A percentile compares a stretch with the other conserved stretches of the same genome.
phyloP scores from a whole-genome alignment of 75 land plant species.

The Isoetes taiwanensis region DNA sequence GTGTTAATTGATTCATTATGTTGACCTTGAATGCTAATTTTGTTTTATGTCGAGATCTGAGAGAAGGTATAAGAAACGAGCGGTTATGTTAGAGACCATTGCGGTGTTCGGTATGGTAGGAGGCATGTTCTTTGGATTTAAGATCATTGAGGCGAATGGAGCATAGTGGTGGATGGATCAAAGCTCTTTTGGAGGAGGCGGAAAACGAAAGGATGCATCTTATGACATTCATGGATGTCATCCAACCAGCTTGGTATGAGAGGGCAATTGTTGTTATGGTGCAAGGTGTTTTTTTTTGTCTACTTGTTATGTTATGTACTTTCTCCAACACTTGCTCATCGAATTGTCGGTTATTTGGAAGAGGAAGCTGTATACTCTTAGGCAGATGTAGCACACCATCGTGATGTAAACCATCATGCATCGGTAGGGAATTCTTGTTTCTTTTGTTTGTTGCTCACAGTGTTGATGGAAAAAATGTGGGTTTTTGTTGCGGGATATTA shows the following conservation, averaged over 20 bases:
- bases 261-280: background rate
- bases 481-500: too few species aligned
- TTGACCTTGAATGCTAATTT: too few species aligned
- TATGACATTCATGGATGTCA: conserved; percentile 4
- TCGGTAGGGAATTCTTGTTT: too few species aligned
- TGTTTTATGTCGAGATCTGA: background rate
- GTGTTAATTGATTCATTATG: too few species aligned
- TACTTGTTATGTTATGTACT: conserved; percentile 3
- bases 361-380: conserved; percentile 1
- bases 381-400: conserved; percentile 1
- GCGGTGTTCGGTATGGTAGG: background rate
- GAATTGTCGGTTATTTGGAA: conserved; percentile 1
- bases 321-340: background rate
- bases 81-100: background rate
- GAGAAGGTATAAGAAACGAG: background rate
- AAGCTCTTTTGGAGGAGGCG: conserved; percentile 2
- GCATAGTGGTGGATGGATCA: conserved; percentile 5
- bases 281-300: background rate
- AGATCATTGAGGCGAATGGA: background rate
- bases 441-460: too few species aligned
- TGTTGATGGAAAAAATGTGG: too few species aligned
- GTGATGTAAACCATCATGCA: background rate
- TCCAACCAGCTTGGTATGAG: conserved; percentile 3
- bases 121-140: background rate
- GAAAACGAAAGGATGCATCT: conserved; percentile 6